Evolutionary conservation across 768 basidiomycete genomes (phyloP).

Genomic region (Mycena sanguinolenta): DNA sequence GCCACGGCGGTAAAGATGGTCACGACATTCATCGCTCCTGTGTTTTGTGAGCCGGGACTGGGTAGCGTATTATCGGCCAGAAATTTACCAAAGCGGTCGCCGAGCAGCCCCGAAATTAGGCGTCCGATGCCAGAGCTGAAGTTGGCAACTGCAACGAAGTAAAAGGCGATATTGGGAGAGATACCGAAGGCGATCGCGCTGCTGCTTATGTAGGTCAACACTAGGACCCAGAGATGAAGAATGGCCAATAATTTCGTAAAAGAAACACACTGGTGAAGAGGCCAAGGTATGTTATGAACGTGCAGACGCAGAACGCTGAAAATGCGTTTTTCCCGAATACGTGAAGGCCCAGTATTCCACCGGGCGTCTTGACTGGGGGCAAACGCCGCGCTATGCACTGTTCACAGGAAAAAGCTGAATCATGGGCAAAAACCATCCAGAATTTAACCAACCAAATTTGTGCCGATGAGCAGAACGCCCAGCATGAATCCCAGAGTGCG

Average conservation of each 20-base stretch:
- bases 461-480: slow-evolving; percentile 51
- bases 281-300: slow-evolving; percentile 60
- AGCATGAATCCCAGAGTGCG: slow-evolving; percentile 63
- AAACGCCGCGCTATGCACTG: slow-evolving; percentile 52
- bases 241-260: not conserved
- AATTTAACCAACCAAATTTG: slow-evolving; percentile 55
- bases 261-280: too few relatives aligned
- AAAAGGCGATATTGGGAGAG: slow-evolving; percentile 50
- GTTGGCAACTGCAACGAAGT: slow-evolving; percentile 61
- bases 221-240: not conserved
- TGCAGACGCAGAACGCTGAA: slow-evolving; percentile 38
- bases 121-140: slow-evolving; percentile 61
- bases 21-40: slow-evolving; percentile 20
- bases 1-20: not conserved
- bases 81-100: slow-evolving; percentile 53
- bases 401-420: too few relatives aligned
- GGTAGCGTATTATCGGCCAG: not conserved
- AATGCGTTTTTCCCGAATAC: not conserved
- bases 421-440: not conserved
- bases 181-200: slow-evolving; percentile 26
- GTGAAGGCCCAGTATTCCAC: slow-evolving; percentile 57
- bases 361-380: slow-evolving; percentile 50
- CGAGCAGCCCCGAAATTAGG: slow-evolving; percentile 52
- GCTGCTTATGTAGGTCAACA: slow-evolving; percentile 44
- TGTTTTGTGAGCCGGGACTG: not conserved